Base-by-base conservation (phyloP, 345 rosid genomes). In the Bruguiera gymnorhiza region DNA sequence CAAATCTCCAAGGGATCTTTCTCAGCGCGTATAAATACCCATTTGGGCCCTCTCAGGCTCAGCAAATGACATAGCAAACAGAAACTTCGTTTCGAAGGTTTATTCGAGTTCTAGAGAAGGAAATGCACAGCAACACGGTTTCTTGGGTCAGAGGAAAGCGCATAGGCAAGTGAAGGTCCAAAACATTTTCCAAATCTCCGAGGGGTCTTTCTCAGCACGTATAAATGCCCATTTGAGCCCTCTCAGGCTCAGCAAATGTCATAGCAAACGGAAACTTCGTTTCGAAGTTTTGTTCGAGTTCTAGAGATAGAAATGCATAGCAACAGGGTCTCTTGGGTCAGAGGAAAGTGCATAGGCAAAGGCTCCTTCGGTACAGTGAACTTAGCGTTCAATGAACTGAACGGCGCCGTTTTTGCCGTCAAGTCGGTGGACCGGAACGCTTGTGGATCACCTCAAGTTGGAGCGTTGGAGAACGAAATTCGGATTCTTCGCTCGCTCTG, bases 311-410 rank as follows among this genome's bases (percentile, higher is more conserved):
- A 52, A 32, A 66, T 21, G 53, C 48, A 66, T 13, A 31, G 32
- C 57, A 46, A 15, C 19, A 66, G 52, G 75, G 74, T 50, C 71
- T 83, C 83, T 65, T 87, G 92, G 92, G 51, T 68, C 32, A 80
- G 88, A 63, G 88, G 92, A 54, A 31, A 72, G 75, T 79, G 79
- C 73, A 29, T 89, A 0, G 95, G 95, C 73, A 66, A 68, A 60
- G 95, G 95, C 27, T 83, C 88, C 32, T 89, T 83, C 27, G 95
- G 92, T 20, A 53, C 84, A 3, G 95, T 89, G 24, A 72, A 67
- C 76, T 69, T 81, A 29, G 89, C 83, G 18, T 53, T 82, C 54
- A 29, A 70, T 63, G 68, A 23, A 73, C 53, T 29, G 4, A 63
- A 71, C 79, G 89, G 90, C 27, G 61, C 63, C 43, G 80, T 81